A percentile compares a stretch with the other conserved stretches of the same genome.
These are phyloP conservation scores for Bathelium albidoporum DNA, from an alignment of 495 filamentous ascomycete genomes.

Conservation along the genomic window DNA sequence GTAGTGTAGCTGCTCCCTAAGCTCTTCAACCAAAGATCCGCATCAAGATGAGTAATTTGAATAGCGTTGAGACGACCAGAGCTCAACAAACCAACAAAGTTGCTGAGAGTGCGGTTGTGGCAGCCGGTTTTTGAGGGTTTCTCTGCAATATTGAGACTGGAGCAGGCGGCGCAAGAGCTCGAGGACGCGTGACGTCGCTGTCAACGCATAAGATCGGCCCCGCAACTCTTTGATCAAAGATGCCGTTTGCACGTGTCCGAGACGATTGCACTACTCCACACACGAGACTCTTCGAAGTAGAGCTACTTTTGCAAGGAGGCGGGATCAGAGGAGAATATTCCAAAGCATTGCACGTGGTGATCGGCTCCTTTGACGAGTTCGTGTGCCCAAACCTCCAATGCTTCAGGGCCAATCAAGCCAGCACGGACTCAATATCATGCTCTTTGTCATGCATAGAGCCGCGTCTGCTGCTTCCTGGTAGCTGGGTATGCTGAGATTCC, in stretches of 20 bases:
- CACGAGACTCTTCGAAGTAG: neutral
- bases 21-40: neutral
- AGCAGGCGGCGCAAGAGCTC: neutral
- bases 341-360: neutral
- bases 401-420: slow-evolving; percentile 2
- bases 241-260: too few species aligned
- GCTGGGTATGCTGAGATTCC: too few species aligned
- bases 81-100: neutral
- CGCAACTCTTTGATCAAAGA: too few species aligned
- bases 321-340: neutral
- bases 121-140: neutral
- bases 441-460: neutral
- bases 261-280: neutral
- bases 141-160: too few species aligned
- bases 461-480: too few species aligned
- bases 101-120: neutral
- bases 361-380: neutral
- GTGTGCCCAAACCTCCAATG: neutral
- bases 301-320: neutral
- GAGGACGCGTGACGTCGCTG: neutral
- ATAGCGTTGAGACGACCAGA: neutral
- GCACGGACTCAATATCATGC: neutral
- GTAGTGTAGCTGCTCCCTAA: neutral
- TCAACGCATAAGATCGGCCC: neutral
- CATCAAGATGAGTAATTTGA: neutral